phyloP scores from a whole-genome alignment of 78 protist genomes.

The Paulinella micropora region DNA sequence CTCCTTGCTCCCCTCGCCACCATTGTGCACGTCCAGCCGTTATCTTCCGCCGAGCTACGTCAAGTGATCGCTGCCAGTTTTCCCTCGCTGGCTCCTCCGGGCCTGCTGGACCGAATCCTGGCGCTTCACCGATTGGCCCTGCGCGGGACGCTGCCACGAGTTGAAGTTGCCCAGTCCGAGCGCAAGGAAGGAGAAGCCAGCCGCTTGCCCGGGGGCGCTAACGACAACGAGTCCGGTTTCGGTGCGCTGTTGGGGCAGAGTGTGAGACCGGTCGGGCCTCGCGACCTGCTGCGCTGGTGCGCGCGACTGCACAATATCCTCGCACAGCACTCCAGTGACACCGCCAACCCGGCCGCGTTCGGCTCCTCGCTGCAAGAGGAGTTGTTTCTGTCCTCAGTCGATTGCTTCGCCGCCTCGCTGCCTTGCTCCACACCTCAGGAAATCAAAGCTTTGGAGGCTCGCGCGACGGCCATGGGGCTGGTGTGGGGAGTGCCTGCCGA shows the following conservation, averaged over 20 bases:
- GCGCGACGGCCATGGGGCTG: neutral
- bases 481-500: neutral
- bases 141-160: neutral
- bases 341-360: neutral
- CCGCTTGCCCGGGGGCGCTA: neutral
- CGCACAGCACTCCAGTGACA: neutral
- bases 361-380: neutral
- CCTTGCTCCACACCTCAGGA: neutral
- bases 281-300: conserved; percentile 5
- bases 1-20: neutral
- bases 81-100: neutral
- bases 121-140: neutral
- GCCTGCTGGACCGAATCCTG: neutral
- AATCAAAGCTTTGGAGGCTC: neutral
- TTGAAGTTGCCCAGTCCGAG: neutral
- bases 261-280: too few relatives aligned
- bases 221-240: neutral
- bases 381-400: conserved; percentile 28
- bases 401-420: conserved; percentile 41
- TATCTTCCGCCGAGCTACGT: neutral
- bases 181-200: neutral
- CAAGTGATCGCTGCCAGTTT: neutral
- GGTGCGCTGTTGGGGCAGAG: too few relatives aligned
- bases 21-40: neutral
- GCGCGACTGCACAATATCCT: neutral